These are phyloP conservation scores for Leccinum fallax DNA, from an alignment of 1,284 basidiomycete species.

Conservation along the genomic window DNA sequence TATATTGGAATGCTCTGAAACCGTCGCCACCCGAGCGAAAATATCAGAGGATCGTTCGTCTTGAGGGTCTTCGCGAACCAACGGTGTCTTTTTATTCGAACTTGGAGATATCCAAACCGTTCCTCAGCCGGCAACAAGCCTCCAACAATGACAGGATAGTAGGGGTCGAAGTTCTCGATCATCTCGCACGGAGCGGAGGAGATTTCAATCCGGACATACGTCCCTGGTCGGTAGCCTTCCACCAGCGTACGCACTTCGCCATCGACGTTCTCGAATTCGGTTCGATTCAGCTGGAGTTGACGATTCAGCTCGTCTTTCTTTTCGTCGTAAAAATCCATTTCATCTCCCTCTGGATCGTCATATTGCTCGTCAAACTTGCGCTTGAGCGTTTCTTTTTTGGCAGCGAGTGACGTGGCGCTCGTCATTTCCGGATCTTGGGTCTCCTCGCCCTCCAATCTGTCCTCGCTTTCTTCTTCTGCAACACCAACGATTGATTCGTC, in stretches of 20 bases:
- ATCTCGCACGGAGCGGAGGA: conserved; percentile 87
- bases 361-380: conserved; percentile 97
- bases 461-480: conserved; percentile 42
- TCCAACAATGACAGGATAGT: conserved; percentile 90
- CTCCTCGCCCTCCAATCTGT: conserved; percentile 45
- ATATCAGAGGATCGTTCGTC: conserved; percentile 95
- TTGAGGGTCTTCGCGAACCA: conserved; percentile 95
- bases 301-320: conserved; percentile 91
- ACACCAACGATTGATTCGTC: conserved; percentile 37
- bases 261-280: conserved; percentile 86
- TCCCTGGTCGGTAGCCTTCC: conserved; percentile 89
- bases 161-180: conserved; percentile 91
- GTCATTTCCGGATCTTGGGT: conserved; percentile 41
- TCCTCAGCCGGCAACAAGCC: conserved; percentile 93
- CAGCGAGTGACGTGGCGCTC: conserved; percentile 64
- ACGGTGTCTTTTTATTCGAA: conserved; percentile 94
- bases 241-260: conserved; percentile 79
- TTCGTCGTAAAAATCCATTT: conserved; percentile 87
- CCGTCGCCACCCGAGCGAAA: conserved; percentile 94
- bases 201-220: conserved; percentile 95
- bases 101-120: conserved; percentile 91
- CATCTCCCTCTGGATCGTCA: conserved; percentile 81
- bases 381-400: conserved; percentile 92
- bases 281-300: conserved; percentile 83
- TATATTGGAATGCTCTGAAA: conserved; percentile 97